Evolutionary conservation across 176 grass and related monocot genomes (phyloP).

Genomic region (Coix lacrymajobi): DNA sequence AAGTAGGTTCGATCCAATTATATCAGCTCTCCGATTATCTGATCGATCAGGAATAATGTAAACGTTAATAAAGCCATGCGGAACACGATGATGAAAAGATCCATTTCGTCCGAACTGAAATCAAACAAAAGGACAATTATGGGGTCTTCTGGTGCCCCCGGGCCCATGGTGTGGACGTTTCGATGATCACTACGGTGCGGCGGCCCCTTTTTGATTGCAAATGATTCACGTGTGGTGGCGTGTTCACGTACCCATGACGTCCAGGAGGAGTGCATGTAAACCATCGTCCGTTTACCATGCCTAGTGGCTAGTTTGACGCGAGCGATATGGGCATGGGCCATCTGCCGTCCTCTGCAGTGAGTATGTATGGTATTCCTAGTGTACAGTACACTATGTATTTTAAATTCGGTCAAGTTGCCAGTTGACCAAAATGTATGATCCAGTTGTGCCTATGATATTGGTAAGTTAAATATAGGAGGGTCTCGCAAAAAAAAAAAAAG

Average conservation of each 20-base stretch:
- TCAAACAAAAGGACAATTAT: neutral
- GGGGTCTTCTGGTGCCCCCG: too few relatives aligned
- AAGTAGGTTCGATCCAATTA: too few relatives aligned
- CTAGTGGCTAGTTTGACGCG: too few relatives aligned
- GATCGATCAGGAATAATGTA: too few relatives aligned
- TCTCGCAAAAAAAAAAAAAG: too few relatives aligned
- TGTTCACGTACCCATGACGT: neutral
- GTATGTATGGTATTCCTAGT: too few relatives aligned
- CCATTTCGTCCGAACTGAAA: neutral
- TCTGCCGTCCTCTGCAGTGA: too few relatives aligned
- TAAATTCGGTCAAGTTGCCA: too few relatives aligned
- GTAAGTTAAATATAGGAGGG: neutral
- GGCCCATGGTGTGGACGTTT: neutral
- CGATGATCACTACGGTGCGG: neutral
- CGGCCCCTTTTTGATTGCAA: neutral
- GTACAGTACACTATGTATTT: too few relatives aligned
- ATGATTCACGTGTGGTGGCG: neutral
- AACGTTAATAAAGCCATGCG: neutral
- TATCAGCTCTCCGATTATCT: too few relatives aligned
- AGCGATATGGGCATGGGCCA: too few relatives aligned
- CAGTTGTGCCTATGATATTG: neutral
- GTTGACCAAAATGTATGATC: neutral
- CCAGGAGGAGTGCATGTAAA: neutral
- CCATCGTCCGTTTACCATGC: too few relatives aligned
- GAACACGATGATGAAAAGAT: neutral